phyloP scores from a whole-genome alignment of 768 basidiomycete genomes.

The Mycena olivaceomarginata region DNA sequence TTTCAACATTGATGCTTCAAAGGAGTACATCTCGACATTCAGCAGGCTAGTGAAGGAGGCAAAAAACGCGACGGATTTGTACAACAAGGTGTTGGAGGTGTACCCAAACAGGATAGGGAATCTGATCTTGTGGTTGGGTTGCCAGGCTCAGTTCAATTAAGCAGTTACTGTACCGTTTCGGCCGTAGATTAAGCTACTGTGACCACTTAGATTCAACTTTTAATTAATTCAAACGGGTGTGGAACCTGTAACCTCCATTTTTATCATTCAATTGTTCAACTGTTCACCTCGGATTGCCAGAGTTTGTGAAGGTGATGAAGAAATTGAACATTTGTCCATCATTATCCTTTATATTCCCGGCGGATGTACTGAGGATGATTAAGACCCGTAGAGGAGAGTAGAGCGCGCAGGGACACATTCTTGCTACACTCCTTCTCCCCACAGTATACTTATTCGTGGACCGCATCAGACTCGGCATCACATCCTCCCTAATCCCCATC shows the following conservation, averaged over 20 bases:
- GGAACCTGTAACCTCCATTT: too few species aligned
- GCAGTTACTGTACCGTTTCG: background rate
- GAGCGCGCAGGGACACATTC: constrained; percentile 67
- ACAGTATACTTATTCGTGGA: constrained; percentile 66
- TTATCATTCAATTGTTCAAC: too few species aligned
- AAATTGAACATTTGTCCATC: too few species aligned
- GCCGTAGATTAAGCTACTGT: too few species aligned
- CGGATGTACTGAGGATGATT: too few species aligned
- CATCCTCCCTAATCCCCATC: constrained; percentile 82
- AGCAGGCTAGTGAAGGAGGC: constrained; percentile 27
- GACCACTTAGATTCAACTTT: too few species aligned
- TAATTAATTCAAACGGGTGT: too few species aligned
- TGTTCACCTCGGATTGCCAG: too few species aligned
- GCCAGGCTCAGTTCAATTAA: constrained; percentile 32
- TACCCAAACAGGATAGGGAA: constrained; percentile 36
- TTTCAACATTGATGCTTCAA: constrained; percentile 29
- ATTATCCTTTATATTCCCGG: too few species aligned
- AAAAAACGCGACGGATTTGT: constrained; percentile 29
- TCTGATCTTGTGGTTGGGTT: constrained; percentile 29
- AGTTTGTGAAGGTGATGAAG: too few species aligned
- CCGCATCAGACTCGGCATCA: constrained; percentile 69
- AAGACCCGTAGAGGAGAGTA: too few species aligned
- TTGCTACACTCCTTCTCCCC: constrained; percentile 91
- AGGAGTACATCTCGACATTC: constrained; percentile 32
- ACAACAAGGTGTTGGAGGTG: constrained; percentile 24